Conservation (phyloP, 2,329 filamentous ascomycete species). For the Trichoderma breve region DNA sequence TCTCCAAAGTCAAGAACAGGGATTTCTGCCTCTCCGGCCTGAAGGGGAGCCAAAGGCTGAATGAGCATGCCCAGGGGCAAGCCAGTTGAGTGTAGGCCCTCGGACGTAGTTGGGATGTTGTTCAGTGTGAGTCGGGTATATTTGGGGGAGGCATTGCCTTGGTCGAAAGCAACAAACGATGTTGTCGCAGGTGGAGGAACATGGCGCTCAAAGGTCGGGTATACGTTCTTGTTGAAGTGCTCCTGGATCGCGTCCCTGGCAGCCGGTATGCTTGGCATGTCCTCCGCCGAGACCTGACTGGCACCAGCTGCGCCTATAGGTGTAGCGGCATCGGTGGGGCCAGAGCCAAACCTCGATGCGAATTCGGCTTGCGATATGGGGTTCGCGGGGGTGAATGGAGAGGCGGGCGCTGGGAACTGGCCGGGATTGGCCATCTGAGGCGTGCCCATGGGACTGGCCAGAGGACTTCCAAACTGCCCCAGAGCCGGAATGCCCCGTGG, state of each 20-base stretch:
- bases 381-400: slow-evolving; percentile 36
- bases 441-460: slow-evolving; percentile 31
- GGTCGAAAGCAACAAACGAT: slow-evolving; percentile 90
- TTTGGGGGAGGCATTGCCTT: slow-evolving; percentile 95
- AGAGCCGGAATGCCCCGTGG: slow-evolving; percentile 30
- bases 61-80: slow-evolving; percentile 84
- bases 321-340: slow-evolving; percentile 31
- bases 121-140: slow-evolving; percentile 89
- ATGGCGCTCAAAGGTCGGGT: slow-evolving; percentile 93
- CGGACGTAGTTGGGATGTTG: slow-evolving; percentile 80
- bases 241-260: slow-evolving; percentile 80
- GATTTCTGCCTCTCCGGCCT: slow-evolving; percentile 81
- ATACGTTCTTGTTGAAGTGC: slow-evolving; percentile 82
- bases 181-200: slow-evolving; percentile 84
- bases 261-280: slow-evolving; percentile 85
- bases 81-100: slow-evolving; percentile 75
- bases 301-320: slow-evolving; percentile 35
- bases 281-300: slow-evolving; percentile 76
- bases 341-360: slow-evolving; percentile 25
- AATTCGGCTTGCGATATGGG: slow-evolving; percentile 29
- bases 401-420: slow-evolving; percentile 62
- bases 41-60: slow-evolving; percentile 80
- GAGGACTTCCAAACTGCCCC: slow-evolving; percentile 47
- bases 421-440: slow-evolving; percentile 40
- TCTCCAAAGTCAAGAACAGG: slow-evolving; percentile 96